Conservation (phyloP, 139 green algal genomes). For the Chlorella sp. region DNA sequence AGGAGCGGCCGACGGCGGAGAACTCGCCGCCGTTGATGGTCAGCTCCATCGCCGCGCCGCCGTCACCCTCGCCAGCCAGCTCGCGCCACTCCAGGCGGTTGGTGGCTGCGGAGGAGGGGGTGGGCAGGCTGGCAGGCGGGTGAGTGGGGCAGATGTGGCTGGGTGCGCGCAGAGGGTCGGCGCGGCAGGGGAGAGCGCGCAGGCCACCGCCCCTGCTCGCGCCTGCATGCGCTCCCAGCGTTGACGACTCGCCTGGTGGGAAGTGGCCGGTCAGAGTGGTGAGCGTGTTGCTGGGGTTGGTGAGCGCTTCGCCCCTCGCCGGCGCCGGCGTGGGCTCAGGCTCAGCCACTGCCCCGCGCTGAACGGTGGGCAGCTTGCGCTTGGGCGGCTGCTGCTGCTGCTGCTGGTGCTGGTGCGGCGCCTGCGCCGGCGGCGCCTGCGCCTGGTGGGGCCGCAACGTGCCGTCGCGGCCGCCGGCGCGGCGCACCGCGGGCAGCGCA, state of each 20-base stretch:
- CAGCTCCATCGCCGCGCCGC: not conserved
- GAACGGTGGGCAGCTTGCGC: not conserved
- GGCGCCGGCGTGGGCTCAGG: not conserved
- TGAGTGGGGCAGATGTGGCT: too few species aligned
- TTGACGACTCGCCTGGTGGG: too few species aligned
- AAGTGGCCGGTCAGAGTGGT: too few species aligned
- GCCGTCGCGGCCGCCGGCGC: not conserved
- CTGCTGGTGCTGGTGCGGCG: constrained; percentile 21
- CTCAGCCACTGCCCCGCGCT: not conserved
- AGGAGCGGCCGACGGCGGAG: not conserved
- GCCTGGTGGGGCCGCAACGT: too few species aligned
- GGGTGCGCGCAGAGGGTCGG: too few species aligned
- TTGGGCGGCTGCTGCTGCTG: not conserved
- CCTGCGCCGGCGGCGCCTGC: constrained; percentile 14
- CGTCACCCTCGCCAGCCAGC: not conserved
- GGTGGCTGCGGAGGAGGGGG: constrained; percentile 11
- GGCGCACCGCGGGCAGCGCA: not conserved
- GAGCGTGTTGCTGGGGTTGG: too few species aligned
- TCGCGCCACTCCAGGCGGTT: constrained; percentile 14
- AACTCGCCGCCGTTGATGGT: constrained; percentile 27
- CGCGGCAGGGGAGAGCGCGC: too few species aligned
- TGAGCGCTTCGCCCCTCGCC: too few species aligned
- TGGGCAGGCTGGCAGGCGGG: not conserved
- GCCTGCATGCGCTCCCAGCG: too few species aligned
- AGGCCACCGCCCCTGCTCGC: too few species aligned